Base-by-base conservation (phyloP, 805 yeast genomes). In the Brettanomyces sp. region DNA sequence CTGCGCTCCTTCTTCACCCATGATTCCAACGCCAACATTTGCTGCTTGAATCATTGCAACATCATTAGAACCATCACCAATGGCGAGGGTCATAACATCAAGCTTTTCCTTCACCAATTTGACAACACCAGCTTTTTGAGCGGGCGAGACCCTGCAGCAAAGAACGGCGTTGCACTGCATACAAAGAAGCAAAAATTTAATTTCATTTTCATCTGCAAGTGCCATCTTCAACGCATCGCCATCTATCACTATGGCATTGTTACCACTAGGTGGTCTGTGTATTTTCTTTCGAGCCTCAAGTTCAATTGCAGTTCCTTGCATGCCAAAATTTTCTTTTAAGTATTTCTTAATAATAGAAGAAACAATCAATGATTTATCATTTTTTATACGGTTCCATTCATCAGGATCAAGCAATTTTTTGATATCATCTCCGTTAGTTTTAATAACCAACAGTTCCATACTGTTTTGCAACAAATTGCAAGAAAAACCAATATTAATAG, bases 1-100 rank as follows among this genome's bases (percentile, higher is more conserved):
- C 64, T 85, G 93, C 50, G 93, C 70, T 58, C 95, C 95, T 69
- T 85, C 95, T 68, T 85, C 93, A 66, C 95, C 95, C 3, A 90
- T 90, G 59, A 85, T 85, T 67, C 95, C 95, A 46, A 85, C 85
- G 57, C 95, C 95, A 41, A 85, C 82, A 64, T 85, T 82, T 1
- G 95, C 93, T 28, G 89, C 80, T 63, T 85, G 95, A 53, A 85
- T 85, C 95, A 85, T 85, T 11, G 95, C 90, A 51, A 85, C 95
- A 66, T 85, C 95, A 60, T 85, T 85, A 21, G 93, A 80, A 46
- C 95, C 95, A 65, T 85, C 95, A 54, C 95, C 95, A 59, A 85
- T 84, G 6, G 93, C 91, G 47, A 85, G 65, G 1, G 95, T 85
- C 90, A 85, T 85, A 28, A 85, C 95, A 51, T 79, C 80, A 41